phyloP scores from a whole-genome alignment of 495 filamentous ascomycete genomes.

The Venustampulla echinocandica region DNA sequence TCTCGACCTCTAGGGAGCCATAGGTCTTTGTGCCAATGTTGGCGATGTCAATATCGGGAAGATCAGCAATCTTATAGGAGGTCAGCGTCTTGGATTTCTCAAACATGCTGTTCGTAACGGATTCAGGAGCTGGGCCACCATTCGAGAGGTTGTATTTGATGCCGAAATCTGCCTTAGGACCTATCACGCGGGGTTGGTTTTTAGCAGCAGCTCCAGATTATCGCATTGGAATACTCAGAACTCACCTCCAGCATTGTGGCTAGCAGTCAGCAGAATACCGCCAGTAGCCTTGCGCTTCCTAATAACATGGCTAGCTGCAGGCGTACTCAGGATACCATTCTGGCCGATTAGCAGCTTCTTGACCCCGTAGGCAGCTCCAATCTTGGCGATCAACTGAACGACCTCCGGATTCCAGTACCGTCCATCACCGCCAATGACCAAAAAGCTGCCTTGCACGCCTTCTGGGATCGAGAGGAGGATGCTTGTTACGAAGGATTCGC shows the following conservation, averaged over 20 bases:
- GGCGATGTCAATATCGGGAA: constrained; percentile 77
- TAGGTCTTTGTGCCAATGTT: constrained; percentile 77
- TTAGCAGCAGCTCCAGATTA: constrained; percentile 1
- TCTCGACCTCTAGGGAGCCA: constrained; percentile 82
- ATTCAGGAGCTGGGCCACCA: constrained; percentile 89
- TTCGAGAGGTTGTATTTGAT: constrained; percentile 99
- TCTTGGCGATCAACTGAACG: constrained; percentile 94
- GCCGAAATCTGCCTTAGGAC: constrained; percentile 88
- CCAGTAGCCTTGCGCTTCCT: constrained; percentile 88
- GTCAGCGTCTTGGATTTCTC: constrained; percentile 78
- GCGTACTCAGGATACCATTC: constrained; percentile 91
- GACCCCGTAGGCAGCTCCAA: constrained; percentile 91
- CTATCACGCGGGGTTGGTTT: constrained; percentile 35
- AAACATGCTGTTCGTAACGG: constrained; percentile 95
- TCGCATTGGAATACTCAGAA: constrained; percentile 15
- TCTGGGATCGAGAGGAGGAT: constrained; percentile 95
- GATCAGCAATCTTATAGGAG: constrained; percentile 83
- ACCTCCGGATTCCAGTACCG: constrained; percentile 96
- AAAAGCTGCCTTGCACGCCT: constrained; percentile 74
- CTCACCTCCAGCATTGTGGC: constrained; percentile 95
- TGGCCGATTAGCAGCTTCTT: constrained; percentile 97
- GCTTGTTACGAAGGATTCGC: constrained; percentile 87
- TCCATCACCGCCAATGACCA: constrained; percentile 97
- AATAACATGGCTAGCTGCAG: constrained; percentile 91
- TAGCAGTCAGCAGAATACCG: constrained; percentile 92